phyloP scores from a whole-genome alignment of 1,284 basidiomycete genomes.

The Rhodotorula sp. region DNA sequence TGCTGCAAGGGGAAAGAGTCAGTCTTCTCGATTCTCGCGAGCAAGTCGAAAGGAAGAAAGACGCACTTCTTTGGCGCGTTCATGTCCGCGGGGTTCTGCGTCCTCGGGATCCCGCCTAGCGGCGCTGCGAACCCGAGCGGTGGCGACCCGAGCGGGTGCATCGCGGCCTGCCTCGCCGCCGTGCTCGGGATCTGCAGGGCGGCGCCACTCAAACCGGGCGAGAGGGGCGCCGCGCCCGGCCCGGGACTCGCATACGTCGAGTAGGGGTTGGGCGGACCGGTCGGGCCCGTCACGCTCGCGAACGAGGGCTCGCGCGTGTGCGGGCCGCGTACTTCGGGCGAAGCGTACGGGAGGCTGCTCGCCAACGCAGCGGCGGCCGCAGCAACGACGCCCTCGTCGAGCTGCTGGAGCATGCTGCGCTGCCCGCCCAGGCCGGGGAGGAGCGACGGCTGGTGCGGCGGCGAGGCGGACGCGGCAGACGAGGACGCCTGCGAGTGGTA shows the following conservation, averaged over 20 bases:
- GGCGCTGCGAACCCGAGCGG: not conserved
- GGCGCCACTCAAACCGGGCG: not conserved
- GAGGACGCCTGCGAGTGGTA: not conserved
- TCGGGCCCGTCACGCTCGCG: not conserved
- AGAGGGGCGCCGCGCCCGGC: conserved; percentile 5
- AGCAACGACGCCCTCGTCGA: conserved; percentile 5
- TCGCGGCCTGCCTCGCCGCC: conserved; percentile 8
- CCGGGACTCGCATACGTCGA: conserved; percentile 2
- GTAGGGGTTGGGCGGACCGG: not conserved
- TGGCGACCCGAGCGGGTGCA: not conserved
- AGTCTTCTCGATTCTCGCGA: conserved; percentile 52
- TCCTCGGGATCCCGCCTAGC: conserved; percentile 19
- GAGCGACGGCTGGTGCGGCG: not conserved
- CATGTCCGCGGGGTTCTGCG: conserved; percentile 41
- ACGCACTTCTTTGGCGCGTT: conserved; percentile 42
- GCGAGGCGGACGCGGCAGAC: conserved; percentile 3
- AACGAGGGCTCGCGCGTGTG: conserved; percentile 2
- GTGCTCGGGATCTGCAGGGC: not conserved
- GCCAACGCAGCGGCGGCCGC: not conserved
- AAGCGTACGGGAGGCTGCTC: not conserved
- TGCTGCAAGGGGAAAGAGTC: conserved; percentile 91
- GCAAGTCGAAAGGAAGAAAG: not conserved
- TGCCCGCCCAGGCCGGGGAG: not conserved
- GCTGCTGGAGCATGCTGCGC: conserved; percentile 2
- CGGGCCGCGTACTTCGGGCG: not conserved